Evolutionary conservation across 2,329 filamentous ascomycete species (phyloP).

Genomic region (Pezicula rhizophila): DNA sequence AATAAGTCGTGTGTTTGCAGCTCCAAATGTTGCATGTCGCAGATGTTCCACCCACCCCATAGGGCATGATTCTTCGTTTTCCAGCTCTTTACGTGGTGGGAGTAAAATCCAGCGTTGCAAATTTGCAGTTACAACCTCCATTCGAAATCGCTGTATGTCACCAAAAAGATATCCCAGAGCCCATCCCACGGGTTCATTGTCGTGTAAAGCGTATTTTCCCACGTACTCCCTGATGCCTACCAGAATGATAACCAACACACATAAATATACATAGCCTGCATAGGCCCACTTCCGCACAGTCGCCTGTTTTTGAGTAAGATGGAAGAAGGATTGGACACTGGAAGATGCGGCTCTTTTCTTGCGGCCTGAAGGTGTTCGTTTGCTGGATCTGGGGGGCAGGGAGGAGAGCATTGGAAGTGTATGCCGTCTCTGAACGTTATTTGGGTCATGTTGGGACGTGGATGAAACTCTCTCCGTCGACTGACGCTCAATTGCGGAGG

Average conservation of each 20-base stretch:
- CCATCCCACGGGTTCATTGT: slow-evolving; percentile 85
- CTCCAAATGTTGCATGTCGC: slow-evolving; percentile 60
- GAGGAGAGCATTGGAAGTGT: slow-evolving; percentile 42
- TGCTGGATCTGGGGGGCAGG: slow-evolving; percentile 27
- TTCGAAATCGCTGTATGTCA: slow-evolving; percentile 65
- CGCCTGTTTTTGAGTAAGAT: slow-evolving; percentile 75
- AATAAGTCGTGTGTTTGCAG: slow-evolving; percentile 75
- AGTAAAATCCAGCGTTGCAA: slow-evolving; percentile 72
- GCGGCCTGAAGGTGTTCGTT: slow-evolving; percentile 54
- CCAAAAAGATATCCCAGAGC: slow-evolving; percentile 85
- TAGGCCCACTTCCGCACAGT: slow-evolving; percentile 75
- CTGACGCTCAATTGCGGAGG: slow-evolving; percentile 18
- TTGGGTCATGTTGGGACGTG: slow-evolving; percentile 3
- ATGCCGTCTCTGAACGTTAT: slow-evolving; percentile 33
- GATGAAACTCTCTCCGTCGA: slow-evolving; percentile 4
- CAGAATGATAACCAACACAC: slow-evolving; percentile 61
- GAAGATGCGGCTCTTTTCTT: slow-evolving; percentile 59
- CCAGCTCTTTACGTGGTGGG: slow-evolving; percentile 39
- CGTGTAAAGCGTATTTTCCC: slow-evolving; percentile 56
- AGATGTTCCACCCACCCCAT: slow-evolving; percentile 59
- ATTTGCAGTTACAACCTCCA: slow-evolving; percentile 61
- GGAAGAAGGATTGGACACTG: slow-evolving; percentile 67
- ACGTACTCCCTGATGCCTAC: slow-evolving; percentile 68
- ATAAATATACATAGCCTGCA: slow-evolving; percentile 68
- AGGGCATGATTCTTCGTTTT: slow-evolving; percentile 35